Base-by-base conservation (phyloP, 2,329 filamentous ascomycete genomes). In the Microthyrium microscopicum region DNA sequence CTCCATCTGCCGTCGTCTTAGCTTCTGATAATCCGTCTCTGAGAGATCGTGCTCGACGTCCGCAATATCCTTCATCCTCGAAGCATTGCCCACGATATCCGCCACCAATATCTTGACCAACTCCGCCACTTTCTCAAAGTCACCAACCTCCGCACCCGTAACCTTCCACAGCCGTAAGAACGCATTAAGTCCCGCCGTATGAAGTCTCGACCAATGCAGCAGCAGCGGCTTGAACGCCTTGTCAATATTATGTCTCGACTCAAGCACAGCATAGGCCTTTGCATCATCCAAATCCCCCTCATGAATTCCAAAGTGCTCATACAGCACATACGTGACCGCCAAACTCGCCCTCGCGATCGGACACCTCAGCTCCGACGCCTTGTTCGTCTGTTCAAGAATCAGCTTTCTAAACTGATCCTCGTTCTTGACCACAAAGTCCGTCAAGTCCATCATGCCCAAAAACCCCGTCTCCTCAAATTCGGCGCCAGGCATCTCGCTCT, bases 361-460 rank as follows among this genome's bases (percentile, higher is more conserved):
- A 51, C 85, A 94, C 24, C 87, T 72, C 49, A 83, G 71, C 33
- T 72, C 61, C 16, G 70, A 46, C 2, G 79, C 70, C 46, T 73
- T 73, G 5, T 76, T 73, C 3, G 81, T 77, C 55, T 98, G 89
- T 55, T 98, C 89, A 22, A 94, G 61, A 12, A 98, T 43, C 44
- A 92, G 64, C 57, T 92, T 94, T 51, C 93, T 85, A 45, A 92
- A 95, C 8, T 73, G 73, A 49, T 94, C 85, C 52, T 93, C 83
- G 49, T 93, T 77, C 50, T 84, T 92, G 47, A 79, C 72, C 31
- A 93, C 83, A 51, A 83, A 98, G 53, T 95, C 85, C 2, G 84
- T 82, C 47, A 98, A 57, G 52, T 98, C 89, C 85, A 98, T 95
- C 71, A 98, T 82, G 19, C 89, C 89, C 34, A 98, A 57, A 51